Percentiles rank a stretch among this genome's conserved stretches.
phyloP scores from a whole-genome alignment of 2,329 filamentous ascomycete genomes.

The Colletotrichum sp. region DNA sequence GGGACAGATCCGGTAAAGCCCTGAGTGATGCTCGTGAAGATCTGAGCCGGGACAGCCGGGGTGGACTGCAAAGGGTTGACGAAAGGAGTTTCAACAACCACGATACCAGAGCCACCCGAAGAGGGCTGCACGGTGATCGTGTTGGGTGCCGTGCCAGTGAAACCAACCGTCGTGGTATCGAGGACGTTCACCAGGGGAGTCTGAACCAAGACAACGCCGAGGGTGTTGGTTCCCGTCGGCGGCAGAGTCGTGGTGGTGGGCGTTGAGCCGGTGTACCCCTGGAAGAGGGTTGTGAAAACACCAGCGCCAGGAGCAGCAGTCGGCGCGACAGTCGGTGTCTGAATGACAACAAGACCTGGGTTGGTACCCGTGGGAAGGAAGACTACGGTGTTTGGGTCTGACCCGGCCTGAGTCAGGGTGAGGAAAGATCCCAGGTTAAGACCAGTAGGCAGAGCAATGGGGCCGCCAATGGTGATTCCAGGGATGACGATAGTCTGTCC shows the following conservation, averaged over 20 bases:
- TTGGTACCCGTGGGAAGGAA: slow-evolving; percentile 6
- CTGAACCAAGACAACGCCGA: slow-evolving; percentile 9
- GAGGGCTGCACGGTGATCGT: slow-evolving; percentile 13
- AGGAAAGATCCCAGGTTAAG: not conserved
- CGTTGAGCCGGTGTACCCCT: not conserved
- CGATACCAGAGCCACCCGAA: slow-evolving; percentile 6
- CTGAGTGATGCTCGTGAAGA: slow-evolving; percentile 3
- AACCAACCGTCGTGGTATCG: slow-evolving; percentile 2
- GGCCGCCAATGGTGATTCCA: not conserved
- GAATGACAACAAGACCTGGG: slow-evolving; percentile 8
- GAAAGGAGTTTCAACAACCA: slow-evolving; percentile 14
- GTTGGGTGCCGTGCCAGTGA: not conserved
- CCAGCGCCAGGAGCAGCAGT: not conserved
- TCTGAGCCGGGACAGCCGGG: not conserved
- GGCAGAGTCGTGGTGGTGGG: slow-evolving; percentile 3
- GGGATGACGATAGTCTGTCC: not conserved
- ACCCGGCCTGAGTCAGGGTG: not conserved
- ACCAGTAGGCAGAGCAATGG: not conserved
- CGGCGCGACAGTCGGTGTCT: slow-evolving; percentile 8
- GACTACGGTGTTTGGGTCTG: not conserved
- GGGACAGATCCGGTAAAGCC: slow-evolving; percentile 6
- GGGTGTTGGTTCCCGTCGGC: not conserved
- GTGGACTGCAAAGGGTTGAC: not conserved
- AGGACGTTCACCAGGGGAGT: not conserved
- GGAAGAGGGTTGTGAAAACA: slow-evolving; percentile 1